Base-by-base conservation (phyloP, 2,329 filamentous ascomycete species). In the Pseudogymnoascus sp. region DNA sequence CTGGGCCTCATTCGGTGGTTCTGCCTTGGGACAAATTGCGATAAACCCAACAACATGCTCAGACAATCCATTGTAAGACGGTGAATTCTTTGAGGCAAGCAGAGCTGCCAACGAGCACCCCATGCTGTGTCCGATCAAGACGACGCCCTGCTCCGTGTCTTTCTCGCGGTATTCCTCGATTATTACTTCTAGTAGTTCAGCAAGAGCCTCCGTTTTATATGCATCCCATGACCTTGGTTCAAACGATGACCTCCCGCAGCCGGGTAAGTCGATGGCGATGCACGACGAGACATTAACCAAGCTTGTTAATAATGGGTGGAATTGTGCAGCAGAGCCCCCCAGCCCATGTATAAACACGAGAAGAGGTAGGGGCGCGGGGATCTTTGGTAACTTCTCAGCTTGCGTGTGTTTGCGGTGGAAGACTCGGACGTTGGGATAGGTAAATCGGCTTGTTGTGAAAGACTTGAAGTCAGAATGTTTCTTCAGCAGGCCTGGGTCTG, bases 261-360 rank as follows among this genome's bases (percentile, higher is more conserved):
- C 94, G 1, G 94, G 93, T 3, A 97, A 80, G 72, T 99, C 94
- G 65, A 97, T 86, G 3, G 91, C 90, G 39, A 96, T 81, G 72
- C 92, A 96, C 58, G 92, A 88, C 10, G 90, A 91, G 58, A 92
- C 79, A 71, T 95, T 91, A 59, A 89, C 84, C 58, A 99, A 80
- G 73, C 90, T 94, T 17, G 85, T 88, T 13, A 97, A 77, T 4
- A 97, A 77, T 31, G 89, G 85, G 62, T 90, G 83, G 71, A 97
- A 97, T 71, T 97, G 94, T 9, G 91, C 88, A 25, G 92, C 83
- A 0, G 91, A 96, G 58, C 94, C 94, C n/a, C 93, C 94, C 8
- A 97, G 81, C 1, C 94, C 94, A 71, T 97, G 94, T 63, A 97
- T 81, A 71, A 95, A 96, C 44, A 97, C 92, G 3, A 97, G 78